Conservation (phyloP, 1,284 basidiomycete species). For the Cryptococcus depauperatus region DNA sequence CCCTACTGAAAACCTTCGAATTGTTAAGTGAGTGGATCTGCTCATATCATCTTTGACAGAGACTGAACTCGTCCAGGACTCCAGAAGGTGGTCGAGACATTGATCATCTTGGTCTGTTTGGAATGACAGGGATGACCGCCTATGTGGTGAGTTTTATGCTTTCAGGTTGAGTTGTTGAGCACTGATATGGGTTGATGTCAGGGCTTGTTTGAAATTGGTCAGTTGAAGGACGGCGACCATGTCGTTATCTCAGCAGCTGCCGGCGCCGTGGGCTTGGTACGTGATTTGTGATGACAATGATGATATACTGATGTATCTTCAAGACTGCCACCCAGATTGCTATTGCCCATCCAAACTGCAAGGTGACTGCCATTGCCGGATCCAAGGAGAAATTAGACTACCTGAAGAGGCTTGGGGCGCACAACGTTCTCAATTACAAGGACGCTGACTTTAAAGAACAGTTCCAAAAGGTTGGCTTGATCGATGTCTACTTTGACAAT, state of each 20-base stretch:
- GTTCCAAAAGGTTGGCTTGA: conserved; percentile 47
- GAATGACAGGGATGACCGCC: conserved; percentile 66
- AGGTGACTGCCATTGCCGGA: conserved; percentile 76
- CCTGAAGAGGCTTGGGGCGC: conserved; percentile 73
- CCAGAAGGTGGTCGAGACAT: conserved; percentile 54
- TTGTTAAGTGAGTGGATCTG: conserved; percentile 49
- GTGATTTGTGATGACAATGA: conserved; percentile 13
- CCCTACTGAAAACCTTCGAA: conserved; percentile 52
- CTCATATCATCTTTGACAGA: not conserved
- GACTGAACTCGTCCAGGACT: conserved; percentile 43
- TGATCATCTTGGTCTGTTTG: conserved; percentile 70
- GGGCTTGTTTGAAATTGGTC: conserved; percentile 72
- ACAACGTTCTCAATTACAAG: conserved; percentile 82
- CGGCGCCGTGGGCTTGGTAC: conserved; percentile 60
- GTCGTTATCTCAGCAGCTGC: conserved; percentile 82
- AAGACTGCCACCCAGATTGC: conserved; percentile 62
- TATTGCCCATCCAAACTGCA: conserved; percentile 47
- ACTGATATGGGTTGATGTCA: conserved; percentile 31
- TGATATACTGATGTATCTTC: not conserved
- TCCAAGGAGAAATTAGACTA: conserved; percentile 71
- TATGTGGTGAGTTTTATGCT: conserved; percentile 57
- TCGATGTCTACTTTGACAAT: conserved; percentile 80
- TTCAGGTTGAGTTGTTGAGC: too few relatives aligned
- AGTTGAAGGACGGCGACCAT: conserved; percentile 66
- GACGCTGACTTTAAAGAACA: conserved; percentile 60